These are phyloP conservation scores for Entomortierella parvispora DNA, from an alignment of 192 early-diverging fungal genomes.

Conservation along the genomic window DNA sequence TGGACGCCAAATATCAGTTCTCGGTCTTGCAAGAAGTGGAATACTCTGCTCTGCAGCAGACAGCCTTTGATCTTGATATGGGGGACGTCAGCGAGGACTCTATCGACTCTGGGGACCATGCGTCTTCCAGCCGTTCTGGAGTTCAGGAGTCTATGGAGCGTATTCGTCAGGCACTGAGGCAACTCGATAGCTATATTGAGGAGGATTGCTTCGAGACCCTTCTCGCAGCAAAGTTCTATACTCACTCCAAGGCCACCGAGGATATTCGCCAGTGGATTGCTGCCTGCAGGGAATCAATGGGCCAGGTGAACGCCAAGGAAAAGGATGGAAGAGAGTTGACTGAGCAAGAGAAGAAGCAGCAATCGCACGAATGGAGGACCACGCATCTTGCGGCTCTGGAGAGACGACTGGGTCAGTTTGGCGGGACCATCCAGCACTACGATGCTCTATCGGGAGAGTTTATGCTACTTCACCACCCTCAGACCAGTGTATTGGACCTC, in stretches of 20 bases:
- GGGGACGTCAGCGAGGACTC: not conserved
- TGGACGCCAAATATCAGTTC: slow-evolving; percentile 44
- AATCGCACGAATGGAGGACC: slow-evolving; percentile 30
- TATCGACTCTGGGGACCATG: slow-evolving; percentile 2
- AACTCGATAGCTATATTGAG: slow-evolving; percentile 33
- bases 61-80: slow-evolving; percentile 48
- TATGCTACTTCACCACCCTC: slow-evolving; percentile 41
- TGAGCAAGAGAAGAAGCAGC: slow-evolving; percentile 17
- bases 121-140: slow-evolving; percentile 11
- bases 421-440: slow-evolving; percentile 30
- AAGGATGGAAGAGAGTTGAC: slow-evolving; percentile 5
- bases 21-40: slow-evolving; percentile 50
- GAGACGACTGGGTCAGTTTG: slow-evolving; percentile 30
- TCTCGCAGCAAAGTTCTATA: slow-evolving; percentile 45
- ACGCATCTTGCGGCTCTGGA: slow-evolving; percentile 29
- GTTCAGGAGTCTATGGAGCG: slow-evolving; percentile 52
- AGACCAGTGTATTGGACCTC: slow-evolving; percentile 27
- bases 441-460: slow-evolving; percentile 43
- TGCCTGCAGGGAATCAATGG: slow-evolving; percentile 42
- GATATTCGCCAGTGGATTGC: slow-evolving; percentile 55
- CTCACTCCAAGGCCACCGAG: slow-evolving; percentile 51
- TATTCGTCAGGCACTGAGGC: slow-evolving; percentile 29
- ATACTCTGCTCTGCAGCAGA: slow-evolving; percentile 38
- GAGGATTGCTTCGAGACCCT: slow-evolving; percentile 51
- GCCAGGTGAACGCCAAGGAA: slow-evolving; percentile 2